Evolutionary conservation across 2,329 filamentous ascomycete species (phyloP), one percentile per base, ranked within the genome.

Genomic region (Arthrinium puccinioides): DNA sequence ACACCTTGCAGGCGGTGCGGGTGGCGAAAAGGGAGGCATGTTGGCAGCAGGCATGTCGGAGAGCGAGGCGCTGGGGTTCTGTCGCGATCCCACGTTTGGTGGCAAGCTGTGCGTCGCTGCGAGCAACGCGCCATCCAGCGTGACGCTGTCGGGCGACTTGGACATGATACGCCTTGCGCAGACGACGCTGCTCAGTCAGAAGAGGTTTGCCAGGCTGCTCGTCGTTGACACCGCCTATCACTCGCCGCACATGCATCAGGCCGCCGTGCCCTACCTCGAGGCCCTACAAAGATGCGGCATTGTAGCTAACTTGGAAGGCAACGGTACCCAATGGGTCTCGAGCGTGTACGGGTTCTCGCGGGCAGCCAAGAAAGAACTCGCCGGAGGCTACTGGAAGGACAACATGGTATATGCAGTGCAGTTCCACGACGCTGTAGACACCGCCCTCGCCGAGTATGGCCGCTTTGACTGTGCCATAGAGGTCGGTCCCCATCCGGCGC

Each of bases 201-300:
- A 49, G 2, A 60, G 48, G 33, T 65, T 66, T 33, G 54, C 56
- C 0, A 50, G 61, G 2, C 9, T 55, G 1, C 50, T 73, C 6
- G 44, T 47, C 2, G 60, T 72, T 1, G 64, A 70, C 30, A 67
- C 58, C 0, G 69, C 68, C 0, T 73, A 72, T 35, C 69, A 73
- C 48, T 72, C 69, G 0, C 57, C 56, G 1, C 69, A 72, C 44
- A 73, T 73, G 69, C 33, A 47, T 1, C 39, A 19, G 16, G 49
- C 63, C 1, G 57, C 60, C 0, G 43, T 25, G 1, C 41, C 54
- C 33, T 69, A 69, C 37, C 41, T 55, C 4, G 38, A 56, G 19
- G 48, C 46, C 1, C 42, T 69, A 27, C 23, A 37, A 3, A 38
- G 36, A 13, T 59, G 53, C 21, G 40, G 39, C 13, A 55, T 68